phyloP scores from a whole-genome alignment of 2,329 filamentous ascomycete species.

The Fusarium illudens region DNA sequence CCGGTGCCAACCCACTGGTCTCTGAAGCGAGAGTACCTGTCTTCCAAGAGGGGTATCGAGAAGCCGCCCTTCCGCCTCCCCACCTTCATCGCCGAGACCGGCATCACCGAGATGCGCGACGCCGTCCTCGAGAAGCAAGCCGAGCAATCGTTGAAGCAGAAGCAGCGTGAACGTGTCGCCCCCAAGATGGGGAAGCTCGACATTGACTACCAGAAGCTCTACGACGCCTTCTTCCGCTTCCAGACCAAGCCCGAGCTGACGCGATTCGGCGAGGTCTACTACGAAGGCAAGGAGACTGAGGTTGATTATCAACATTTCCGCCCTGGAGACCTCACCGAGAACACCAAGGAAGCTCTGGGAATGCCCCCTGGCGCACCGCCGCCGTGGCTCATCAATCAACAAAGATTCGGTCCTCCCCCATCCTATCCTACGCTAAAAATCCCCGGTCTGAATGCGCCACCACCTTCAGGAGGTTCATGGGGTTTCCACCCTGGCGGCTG shows the following conservation, averaged over 20 bases:
- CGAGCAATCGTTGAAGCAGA: slow-evolving; percentile 90
- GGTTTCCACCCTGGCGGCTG: slow-evolving; percentile 95
- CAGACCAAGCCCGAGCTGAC: slow-evolving; percentile 96
- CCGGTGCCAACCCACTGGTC: slow-evolving; percentile 96
- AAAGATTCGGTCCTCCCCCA: slow-evolving; percentile 90
- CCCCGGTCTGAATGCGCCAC: slow-evolving; percentile 91
- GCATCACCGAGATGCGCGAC: slow-evolving; percentile 97
- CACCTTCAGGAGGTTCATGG: slow-evolving; percentile 89
- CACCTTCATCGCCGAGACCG: slow-evolving; percentile 96
- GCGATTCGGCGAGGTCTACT: slow-evolving; percentile 98
- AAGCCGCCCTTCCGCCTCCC: slow-evolving; percentile 93
- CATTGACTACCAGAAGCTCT: slow-evolving; percentile 98
- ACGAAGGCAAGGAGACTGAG: slow-evolving; percentile 98
- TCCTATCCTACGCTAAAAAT: slow-evolving; percentile 97
- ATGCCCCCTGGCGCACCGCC: slow-evolving; percentile 93
- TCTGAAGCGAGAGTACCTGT: slow-evolving; percentile 94
- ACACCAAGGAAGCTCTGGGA: slow-evolving; percentile 89
- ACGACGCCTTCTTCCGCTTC: slow-evolving; percentile 97
- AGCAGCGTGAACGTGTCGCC: slow-evolving; percentile 91
- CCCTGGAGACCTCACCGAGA: slow-evolving; percentile 88
- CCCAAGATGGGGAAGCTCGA: slow-evolving; percentile 97
- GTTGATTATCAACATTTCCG: slow-evolving; percentile 91
- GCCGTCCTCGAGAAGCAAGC: slow-evolving; percentile 96
- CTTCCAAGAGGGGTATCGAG: slow-evolving; percentile 95
- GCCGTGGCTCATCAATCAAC: slow-evolving; percentile 97